phyloP scores from a whole-genome alignment of 345 rosid species.

The Noccaea bulbosa region DNA sequence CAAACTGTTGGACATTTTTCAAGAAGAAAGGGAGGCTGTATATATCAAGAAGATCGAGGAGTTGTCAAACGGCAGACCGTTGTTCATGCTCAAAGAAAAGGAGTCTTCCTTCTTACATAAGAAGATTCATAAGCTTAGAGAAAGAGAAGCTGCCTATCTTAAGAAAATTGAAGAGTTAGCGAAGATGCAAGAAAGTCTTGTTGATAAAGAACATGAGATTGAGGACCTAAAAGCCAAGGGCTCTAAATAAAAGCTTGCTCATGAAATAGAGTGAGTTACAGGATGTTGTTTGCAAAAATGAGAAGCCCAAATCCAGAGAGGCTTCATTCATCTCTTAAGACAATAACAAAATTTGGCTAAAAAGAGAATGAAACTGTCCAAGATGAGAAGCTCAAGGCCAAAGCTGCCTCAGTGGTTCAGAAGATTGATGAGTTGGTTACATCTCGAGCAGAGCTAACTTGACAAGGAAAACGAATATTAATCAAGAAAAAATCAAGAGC shows the following conservation, averaged over 20 bases:
- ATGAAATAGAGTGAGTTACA: constrained; percentile 33
- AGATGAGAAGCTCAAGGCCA: constrained; percentile 24
- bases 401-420: constrained; percentile 31
- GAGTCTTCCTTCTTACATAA: constrained; percentile 33
- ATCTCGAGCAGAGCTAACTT: too few species aligned
- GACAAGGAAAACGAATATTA: too few species aligned
- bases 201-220: constrained; percentile 50
- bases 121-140: constrained; percentile 39
- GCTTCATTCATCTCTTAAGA: too few species aligned
- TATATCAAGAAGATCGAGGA: constrained; percentile 35
- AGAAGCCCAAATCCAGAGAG: not conserved
- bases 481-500: too few species aligned
- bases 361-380: too few species aligned
- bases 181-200: constrained; percentile 52
- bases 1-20: constrained; percentile 57
- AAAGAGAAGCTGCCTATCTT: constrained; percentile 32
- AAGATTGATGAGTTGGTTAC: too few species aligned
- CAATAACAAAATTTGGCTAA: too few species aligned
- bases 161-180: constrained; percentile 43
- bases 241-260: constrained; percentile 30
- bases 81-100: constrained; percentile 28
- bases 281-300: constrained; percentile 21
- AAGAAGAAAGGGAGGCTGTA: constrained; percentile 39
- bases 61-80: constrained; percentile 24
- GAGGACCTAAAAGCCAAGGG: constrained; percentile 37